Conservation (phyloP, 495 filamentous ascomycete species). For the Aeminium ludgeri region DNA sequence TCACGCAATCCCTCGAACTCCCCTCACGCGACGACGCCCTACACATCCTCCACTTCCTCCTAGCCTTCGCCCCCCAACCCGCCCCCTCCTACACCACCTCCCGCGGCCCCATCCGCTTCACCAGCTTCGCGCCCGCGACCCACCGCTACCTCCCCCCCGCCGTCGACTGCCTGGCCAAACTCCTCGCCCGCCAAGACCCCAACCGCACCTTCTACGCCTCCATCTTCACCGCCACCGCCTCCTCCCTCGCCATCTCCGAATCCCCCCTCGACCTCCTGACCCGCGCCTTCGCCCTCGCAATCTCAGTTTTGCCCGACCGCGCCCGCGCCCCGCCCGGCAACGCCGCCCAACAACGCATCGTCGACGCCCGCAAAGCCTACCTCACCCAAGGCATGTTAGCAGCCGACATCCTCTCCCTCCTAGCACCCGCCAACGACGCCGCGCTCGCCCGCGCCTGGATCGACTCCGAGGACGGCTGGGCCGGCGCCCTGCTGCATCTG, state of each 20-base stretch:
- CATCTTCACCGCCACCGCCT: conserved; percentile 58
- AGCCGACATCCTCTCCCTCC: conserved; percentile 67
- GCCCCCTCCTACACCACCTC: conserved; percentile 31
- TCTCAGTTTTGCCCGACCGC: conserved; percentile 64
- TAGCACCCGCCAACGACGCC: conserved; percentile 36
- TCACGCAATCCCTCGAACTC: conserved; percentile 61
- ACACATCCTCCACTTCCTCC: conserved; percentile 70
- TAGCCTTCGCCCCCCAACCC: conserved; percentile 70
- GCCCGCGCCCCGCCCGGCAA: conserved; percentile 10
- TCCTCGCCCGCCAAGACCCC: conserved; percentile 83
- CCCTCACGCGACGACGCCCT: conserved; percentile 78
- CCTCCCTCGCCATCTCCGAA: conserved; percentile 12
- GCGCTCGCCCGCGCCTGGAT: conserved; percentile 65
- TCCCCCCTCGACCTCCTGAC: conserved; percentile 66
- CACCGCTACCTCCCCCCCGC: conserved; percentile 84
- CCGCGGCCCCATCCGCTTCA: conserved; percentile 34
- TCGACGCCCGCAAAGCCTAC: conserved; percentile 68
- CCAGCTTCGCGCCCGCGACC: conserved; percentile 57
- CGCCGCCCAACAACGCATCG: conserved; percentile 33
- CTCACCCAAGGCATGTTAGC: conserved; percentile 84
- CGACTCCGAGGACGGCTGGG: conserved; percentile 69
- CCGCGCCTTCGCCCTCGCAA: conserved; percentile 70
- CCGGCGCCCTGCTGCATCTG: conserved; percentile 56
- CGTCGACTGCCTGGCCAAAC: conserved; percentile 76
- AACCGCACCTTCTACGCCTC: conserved; percentile 68